phyloP scores from a whole-genome alignment of 1,139 yeast species.

The Zygotorulaspora mrakii region DNA sequence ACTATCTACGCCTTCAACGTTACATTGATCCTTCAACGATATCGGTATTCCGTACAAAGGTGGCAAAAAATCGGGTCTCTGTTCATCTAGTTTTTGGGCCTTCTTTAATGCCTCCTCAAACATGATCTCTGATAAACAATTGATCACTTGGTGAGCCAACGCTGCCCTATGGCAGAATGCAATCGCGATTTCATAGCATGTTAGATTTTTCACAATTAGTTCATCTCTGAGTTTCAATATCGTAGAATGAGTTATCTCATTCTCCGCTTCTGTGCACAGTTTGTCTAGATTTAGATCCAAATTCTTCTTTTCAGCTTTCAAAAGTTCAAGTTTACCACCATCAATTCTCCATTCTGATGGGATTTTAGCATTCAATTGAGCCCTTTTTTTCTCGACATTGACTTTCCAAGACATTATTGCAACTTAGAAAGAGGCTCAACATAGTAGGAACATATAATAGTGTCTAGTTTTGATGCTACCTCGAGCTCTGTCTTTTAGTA shows the following conservation, averaged over 20 bases:
- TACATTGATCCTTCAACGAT: slow-evolving; percentile 53
- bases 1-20: slow-evolving; percentile 46
- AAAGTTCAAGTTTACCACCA: slow-evolving; percentile 5
- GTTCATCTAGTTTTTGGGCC: slow-evolving; percentile 47
- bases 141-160: slow-evolving; percentile 53
- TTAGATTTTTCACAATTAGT: slow-evolving; percentile 31
- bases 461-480: too few species aligned
- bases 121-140: slow-evolving; percentile 44
- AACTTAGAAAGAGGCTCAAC: neutral
- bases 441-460: too few species aligned
- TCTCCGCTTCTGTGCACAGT: slow-evolving; percentile 35
- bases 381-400: slow-evolving; percentile 10
- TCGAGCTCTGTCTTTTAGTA: too few species aligned
- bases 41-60: slow-evolving; percentile 70
- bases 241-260: slow-evolving; percentile 39
- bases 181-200: slow-evolving; percentile 44
- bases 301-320: slow-evolving; percentile 10
- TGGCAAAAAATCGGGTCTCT: slow-evolving; percentile 43
- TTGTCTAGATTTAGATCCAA: slow-evolving; percentile 13
- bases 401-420: slow-evolving; percentile 12
- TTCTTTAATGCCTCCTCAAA: slow-evolving; percentile 40
- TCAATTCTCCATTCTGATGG: slow-evolving; percentile 16
- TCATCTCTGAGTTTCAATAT: slow-evolving; percentile 33
- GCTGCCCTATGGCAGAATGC: slow-evolving; percentile 59
- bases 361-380: slow-evolving; percentile 13